A percentile compares a stretch with the other conserved stretches of the same genome.
phyloP scores from a whole-genome alignment of 2,329 filamentous ascomycete species.

The Aspergillus sp. region DNA sequence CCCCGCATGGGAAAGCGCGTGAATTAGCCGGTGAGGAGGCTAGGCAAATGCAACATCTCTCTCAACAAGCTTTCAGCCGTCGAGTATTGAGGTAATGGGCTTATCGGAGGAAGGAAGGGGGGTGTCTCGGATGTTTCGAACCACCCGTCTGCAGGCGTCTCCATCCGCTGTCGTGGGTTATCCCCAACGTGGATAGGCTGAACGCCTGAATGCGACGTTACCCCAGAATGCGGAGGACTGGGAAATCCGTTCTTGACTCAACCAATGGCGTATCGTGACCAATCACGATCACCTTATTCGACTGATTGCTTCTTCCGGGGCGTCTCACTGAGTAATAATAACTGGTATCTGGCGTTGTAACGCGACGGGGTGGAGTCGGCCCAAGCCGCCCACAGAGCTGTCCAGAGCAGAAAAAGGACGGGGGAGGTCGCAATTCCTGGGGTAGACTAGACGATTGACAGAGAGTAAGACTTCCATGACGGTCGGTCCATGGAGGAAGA shows the following conservation, averaged over 20 bases:
- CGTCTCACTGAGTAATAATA: background rate
- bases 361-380: too few species aligned
- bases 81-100: too few species aligned
- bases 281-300: background rate
- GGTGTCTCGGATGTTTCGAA: background rate
- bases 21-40: too few species aligned
- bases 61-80: too few species aligned
- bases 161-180: background rate
- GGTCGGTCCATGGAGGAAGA: too few species aligned
- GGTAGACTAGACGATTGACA: background rate
- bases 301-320: background rate
- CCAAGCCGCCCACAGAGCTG: too few species aligned
- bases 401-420: too few species aligned
- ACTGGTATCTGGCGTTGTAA: background rate
- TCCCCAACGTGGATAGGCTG: background rate
- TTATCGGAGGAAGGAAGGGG: too few species aligned
- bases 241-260: background rate
- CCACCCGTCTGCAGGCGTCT: background rate
- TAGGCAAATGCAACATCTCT: too few species aligned
- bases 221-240: slow-evolving; percentile 11
- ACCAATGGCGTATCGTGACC: background rate
- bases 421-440: background rate
- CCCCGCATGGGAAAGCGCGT: slow-evolving; percentile 5
- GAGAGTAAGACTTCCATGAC: too few species aligned
- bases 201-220: slow-evolving; percentile 5